These are phyloP conservation scores for Calonectria leucothoes DNA, from an alignment of 2,329 filamentous ascomycete genomes.

Conservation along the genomic window DNA sequence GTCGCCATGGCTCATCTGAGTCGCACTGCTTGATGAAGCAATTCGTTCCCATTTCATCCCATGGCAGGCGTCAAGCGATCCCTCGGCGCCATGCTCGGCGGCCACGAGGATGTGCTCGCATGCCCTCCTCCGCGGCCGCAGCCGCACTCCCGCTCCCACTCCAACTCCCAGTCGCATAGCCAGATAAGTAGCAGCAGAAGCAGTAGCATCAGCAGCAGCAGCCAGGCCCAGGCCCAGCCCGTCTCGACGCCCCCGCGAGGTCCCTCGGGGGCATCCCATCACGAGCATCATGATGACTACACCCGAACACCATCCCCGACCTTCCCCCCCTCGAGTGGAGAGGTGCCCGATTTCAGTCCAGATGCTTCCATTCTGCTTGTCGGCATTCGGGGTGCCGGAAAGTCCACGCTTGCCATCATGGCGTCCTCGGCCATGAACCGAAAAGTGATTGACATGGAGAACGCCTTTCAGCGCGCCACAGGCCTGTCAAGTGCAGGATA, in stretches of 20 bases:
- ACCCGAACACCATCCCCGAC: slow-evolving; percentile 41
- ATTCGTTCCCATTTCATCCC: slow-evolving; percentile 29
- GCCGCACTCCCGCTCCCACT: slow-evolving; percentile 13
- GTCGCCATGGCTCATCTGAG: slow-evolving; percentile 30
- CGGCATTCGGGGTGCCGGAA: slow-evolving; percentile 79
- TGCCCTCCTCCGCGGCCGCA: slow-evolving; percentile 20
- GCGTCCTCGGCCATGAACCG: slow-evolving; percentile 77
- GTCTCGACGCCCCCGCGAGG: slow-evolving; percentile 12
- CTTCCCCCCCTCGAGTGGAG: slow-evolving; percentile 37
- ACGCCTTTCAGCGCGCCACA: slow-evolving; percentile 72
- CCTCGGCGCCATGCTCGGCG: slow-evolving; percentile 48
- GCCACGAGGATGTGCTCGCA: slow-evolving; percentile 39
- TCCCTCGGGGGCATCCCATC: slow-evolving; percentile 20
- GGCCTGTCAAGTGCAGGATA: slow-evolving; percentile 72
- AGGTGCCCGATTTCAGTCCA: slow-evolving; percentile 59
- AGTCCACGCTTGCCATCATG: slow-evolving; percentile 81
- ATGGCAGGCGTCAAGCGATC: slow-evolving; percentile 56
- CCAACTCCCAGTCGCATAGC: slow-evolving; percentile 27
- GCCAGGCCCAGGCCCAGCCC: slow-evolving; percentile 29
- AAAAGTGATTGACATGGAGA: slow-evolving; percentile 76
- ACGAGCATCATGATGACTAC: slow-evolving; percentile 34
- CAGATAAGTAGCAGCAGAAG: slow-evolving; percentile 27
- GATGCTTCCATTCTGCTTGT: slow-evolving; percentile 79
- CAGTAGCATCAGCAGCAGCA: slow-evolving; percentile 30
- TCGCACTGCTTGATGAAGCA: slow-evolving; percentile 34